These are phyloP conservation scores for Carex pumila DNA, from an alignment of 176 grass and related monocot genomes.

Conservation along the genomic window DNA sequence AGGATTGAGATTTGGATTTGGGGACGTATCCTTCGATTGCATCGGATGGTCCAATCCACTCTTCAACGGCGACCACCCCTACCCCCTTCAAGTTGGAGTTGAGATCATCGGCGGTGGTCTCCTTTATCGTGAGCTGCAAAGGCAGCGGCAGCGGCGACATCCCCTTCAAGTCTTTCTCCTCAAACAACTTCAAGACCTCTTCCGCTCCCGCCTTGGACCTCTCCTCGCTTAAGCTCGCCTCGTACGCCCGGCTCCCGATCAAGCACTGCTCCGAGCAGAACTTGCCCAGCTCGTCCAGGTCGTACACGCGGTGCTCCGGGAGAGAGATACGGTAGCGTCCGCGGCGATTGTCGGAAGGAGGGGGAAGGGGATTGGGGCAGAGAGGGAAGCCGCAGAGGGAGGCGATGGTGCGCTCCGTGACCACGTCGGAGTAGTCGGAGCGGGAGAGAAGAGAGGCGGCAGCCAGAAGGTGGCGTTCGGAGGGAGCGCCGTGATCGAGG, in stretches of 20 bases:
- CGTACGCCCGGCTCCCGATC: conserved; percentile 45
- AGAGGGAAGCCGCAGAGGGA: conserved; percentile 42
- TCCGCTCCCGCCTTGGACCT: conserved; percentile 37
- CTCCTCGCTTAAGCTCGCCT: conserved; percentile 21
- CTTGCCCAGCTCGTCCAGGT: conserved; percentile 65
- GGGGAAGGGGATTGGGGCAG: conserved; percentile 33
- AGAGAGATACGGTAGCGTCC: conserved; percentile 53
- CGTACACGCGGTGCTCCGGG: conserved; percentile 88
- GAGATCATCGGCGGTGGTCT: not conserved
- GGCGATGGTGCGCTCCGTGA: conserved; percentile 59
- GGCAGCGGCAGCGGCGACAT: too few relatives aligned
- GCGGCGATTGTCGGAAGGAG: not conserved
- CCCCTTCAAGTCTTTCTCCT: not conserved
- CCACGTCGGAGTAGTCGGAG: conserved; percentile 71
- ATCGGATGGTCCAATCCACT: conserved; percentile 60
- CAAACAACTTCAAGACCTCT: conserved; percentile 34
- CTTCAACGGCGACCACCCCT: conserved; percentile 39
- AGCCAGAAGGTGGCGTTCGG: conserved; percentile 38
- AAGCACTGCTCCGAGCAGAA: conserved; percentile 76
- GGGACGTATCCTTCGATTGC: conserved; percentile 88
- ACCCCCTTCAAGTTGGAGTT: not conserved
- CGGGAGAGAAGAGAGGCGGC: conserved; percentile 45
- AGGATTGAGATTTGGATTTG: conserved; percentile 10
- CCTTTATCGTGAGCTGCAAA: too few relatives aligned
- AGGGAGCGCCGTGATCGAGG: conserved; percentile 34